phyloP scores from a whole-genome alignment of 1,284 basidiomycete species.

The Kwoniella shivajii region DNA sequence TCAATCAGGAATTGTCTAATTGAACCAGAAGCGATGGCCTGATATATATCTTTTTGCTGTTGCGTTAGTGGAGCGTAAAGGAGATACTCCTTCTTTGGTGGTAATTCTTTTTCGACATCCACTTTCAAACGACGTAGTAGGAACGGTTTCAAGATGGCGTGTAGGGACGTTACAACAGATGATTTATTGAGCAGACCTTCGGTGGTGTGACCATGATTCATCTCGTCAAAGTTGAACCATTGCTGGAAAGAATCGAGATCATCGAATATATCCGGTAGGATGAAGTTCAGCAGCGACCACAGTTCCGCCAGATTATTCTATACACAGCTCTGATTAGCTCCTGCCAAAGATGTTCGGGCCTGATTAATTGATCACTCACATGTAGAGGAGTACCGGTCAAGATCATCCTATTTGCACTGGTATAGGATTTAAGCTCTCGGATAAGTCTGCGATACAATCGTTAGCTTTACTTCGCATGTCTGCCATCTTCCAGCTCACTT shows the following conservation, averaged over 20 bases:
- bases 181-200: slow-evolving; percentile 60
- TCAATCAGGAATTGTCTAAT: slow-evolving; percentile 68
- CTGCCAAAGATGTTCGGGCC: no score
- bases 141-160: slow-evolving; percentile 92
- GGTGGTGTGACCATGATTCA: slow-evolving; percentile 27
- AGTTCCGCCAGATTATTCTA: slow-evolving; percentile 93
- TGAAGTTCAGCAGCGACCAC: slow-evolving; percentile 94
- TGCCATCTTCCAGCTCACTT: slow-evolving; percentile 19
- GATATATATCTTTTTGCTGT: slow-evolving; percentile 80
- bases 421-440: slow-evolving; percentile 85
- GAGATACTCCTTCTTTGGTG: slow-evolving; percentile 89
- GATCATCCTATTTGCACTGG: slow-evolving; percentile 83
- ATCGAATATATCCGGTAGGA: slow-evolving; percentile 87
- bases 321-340: slow-evolving; percentile 5
- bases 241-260: slow-evolving; percentile 88
- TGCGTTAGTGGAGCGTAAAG: slow-evolving; percentile 85
- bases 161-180: slow-evolving; percentile 74
- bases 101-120: slow-evolving; percentile 81
- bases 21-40: slow-evolving; percentile 70
- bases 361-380: slow-evolving; percentile 64
- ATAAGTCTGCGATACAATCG: slow-evolving; percentile 62
- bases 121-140: slow-evolving; percentile 87
- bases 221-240: slow-evolving; percentile 64
- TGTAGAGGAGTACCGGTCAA: slow-evolving; percentile 92
- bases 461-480: neutral